These are phyloP conservation scores for Theobroma cacao DNA, from an alignment of 345 rosid genomes.

Conservation along the genomic window DNA sequence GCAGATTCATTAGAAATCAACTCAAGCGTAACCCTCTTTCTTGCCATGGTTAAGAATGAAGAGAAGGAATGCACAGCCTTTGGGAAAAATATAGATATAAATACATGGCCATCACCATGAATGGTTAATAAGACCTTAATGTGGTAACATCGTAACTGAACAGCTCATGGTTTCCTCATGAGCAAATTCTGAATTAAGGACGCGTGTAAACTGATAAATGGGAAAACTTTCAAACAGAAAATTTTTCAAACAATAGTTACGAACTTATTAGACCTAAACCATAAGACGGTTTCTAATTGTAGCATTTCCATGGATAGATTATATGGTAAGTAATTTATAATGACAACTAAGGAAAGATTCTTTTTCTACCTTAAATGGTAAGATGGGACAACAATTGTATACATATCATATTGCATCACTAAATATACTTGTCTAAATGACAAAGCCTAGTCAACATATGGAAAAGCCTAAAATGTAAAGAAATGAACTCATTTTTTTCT, in stretches of 20 bases:
- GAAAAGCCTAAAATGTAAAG: background rate
- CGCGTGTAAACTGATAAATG: background rate
- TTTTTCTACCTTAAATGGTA: too few species aligned
- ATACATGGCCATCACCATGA: background rate
- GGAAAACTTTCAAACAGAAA: background rate
- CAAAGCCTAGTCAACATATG: background rate
- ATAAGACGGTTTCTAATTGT: background rate
- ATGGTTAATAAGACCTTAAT: background rate
- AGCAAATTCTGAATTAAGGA: background rate
- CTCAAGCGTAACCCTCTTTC: slow-evolving; percentile 31
- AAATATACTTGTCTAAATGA: too few species aligned
- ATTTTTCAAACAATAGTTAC: background rate
- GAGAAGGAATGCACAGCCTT: background rate
- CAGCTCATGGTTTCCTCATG: background rate
- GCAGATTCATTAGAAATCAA: slow-evolving; percentile 32
- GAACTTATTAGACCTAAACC: background rate
- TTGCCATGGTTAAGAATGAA: slow-evolving; percentile 30
- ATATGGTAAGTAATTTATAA: slow-evolving; percentile 1
- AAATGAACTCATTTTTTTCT: too few species aligned
- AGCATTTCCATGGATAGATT: background rate
- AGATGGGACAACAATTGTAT: too few species aligned
- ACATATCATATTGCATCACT: too few species aligned
- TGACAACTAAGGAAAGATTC: background rate
- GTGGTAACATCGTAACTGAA: background rate
- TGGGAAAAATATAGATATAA: background rate